A percentile compares a stretch with the other conserved stretches of the same genome.
Evolutionary conservation across 1,139 yeast genomes (phyloP).

Genomic region (Candida sanyaensis): DNA sequence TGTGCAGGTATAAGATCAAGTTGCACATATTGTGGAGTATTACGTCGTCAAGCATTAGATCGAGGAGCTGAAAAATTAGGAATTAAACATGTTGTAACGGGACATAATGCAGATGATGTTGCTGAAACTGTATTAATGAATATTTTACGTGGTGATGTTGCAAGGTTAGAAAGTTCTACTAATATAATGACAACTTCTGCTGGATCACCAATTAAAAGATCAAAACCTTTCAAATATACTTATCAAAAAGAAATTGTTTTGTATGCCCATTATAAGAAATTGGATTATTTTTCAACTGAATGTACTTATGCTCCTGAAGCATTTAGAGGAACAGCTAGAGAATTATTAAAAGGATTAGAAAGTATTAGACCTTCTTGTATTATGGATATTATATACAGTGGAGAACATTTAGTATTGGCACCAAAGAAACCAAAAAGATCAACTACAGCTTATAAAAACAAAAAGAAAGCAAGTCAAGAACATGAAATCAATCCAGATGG

Average conservation of each 20-base stretch:
- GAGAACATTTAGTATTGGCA: slow-evolving; percentile 78
- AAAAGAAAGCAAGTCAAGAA: slow-evolving; percentile 28
- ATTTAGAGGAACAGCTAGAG: slow-evolving; percentile 95
- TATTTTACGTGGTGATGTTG: slow-evolving; percentile 91
- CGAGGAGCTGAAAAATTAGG: slow-evolving; percentile 92
- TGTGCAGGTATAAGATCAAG: slow-evolving; percentile 93
- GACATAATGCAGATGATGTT: slow-evolving; percentile 99
- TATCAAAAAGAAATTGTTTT: slow-evolving; percentile 97
- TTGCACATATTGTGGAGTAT: slow-evolving; percentile 98
- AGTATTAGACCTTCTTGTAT: slow-evolving; percentile 91
- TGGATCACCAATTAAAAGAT: slow-evolving; percentile 83
- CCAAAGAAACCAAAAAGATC: slow-evolving; percentile 48
- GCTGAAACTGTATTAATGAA: slow-evolving; percentile 98
- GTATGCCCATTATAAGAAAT: slow-evolving; percentile 93
- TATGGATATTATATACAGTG: slow-evolving; percentile 90
- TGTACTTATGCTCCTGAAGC: slow-evolving; percentile 99
- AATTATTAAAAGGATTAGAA: slow-evolving; percentile 84
- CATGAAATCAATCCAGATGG: slow-evolving; percentile 63
- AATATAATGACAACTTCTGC: slow-evolving; percentile 78
- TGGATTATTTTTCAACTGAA: slow-evolving; percentile 96
- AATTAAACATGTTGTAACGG: slow-evolving; percentile 91
- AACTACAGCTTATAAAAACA: slow-evolving; percentile 31
- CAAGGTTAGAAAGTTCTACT: slow-evolving; percentile 88
- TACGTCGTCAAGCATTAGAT: slow-evolving; percentile 94
- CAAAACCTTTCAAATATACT: slow-evolving; percentile 93